These are phyloP conservation scores for Fomitopsis serialis DNA, from an alignment of 768 basidiomycete species.

Conservation along the genomic window DNA sequence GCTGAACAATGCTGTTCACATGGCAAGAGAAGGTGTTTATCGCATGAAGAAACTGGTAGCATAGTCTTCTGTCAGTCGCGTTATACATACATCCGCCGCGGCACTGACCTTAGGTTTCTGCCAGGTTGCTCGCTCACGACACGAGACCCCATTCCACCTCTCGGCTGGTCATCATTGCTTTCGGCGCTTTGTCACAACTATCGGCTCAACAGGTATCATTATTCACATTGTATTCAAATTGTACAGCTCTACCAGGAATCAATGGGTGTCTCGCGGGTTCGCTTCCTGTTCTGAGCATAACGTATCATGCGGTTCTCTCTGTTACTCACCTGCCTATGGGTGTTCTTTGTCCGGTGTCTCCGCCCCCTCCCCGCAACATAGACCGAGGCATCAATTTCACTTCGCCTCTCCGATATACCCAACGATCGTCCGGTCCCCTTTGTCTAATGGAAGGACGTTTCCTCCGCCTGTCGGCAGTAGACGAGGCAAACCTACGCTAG, in stretches of 20 bases:
- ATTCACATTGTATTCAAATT: background rate
- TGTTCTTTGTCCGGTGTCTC: too few relatives aligned
- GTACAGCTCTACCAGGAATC: background rate
- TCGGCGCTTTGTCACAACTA: background rate
- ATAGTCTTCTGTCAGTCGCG: background rate
- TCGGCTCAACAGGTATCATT: background rate
- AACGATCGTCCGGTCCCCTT: too few relatives aligned
- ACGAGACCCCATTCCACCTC: background rate
- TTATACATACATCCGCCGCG: background rate
- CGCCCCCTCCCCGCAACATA: too few relatives aligned
- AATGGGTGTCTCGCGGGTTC: too few relatives aligned
- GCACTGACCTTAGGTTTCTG: background rate
- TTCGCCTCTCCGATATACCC: too few relatives aligned
- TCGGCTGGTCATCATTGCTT: background rate
- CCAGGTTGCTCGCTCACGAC: background rate
- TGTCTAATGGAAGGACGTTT: too few relatives aligned
- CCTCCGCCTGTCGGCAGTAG: too few relatives aligned
- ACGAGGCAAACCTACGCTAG: too few relatives aligned
- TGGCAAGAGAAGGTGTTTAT: slow-evolving; percentile 10
- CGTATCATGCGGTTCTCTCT: too few relatives aligned
- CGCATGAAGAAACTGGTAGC: slow-evolving; percentile 3
- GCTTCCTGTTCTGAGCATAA: too few relatives aligned
- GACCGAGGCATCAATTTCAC: too few relatives aligned
- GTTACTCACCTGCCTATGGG: too few relatives aligned
- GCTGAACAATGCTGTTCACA: slow-evolving; percentile 13